Evolutionary conservation across 164 flowering plant genomes (phyloP).

Genomic region (Piper betle): DNA sequence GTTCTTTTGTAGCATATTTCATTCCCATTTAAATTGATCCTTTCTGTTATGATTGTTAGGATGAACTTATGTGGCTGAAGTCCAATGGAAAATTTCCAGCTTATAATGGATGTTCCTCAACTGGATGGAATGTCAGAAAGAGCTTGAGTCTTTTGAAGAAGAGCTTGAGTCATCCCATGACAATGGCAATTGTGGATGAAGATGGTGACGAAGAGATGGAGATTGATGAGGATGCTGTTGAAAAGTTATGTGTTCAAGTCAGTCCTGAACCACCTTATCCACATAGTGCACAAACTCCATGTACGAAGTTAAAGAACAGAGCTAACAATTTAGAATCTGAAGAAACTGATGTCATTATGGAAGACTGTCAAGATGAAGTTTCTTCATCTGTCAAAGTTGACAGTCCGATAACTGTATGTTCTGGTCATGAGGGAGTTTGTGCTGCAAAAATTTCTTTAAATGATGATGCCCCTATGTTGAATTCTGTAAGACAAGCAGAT

Average conservation of each 20-base stretch:
- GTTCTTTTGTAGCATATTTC: neutral
- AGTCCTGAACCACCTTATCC: slow-evolving; percentile 4
- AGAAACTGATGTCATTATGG: slow-evolving; percentile 59
- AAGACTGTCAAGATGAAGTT: slow-evolving; percentile 23
- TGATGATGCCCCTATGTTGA: too few relatives aligned
- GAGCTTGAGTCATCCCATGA: slow-evolving; percentile 48
- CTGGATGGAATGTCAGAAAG: slow-evolving; percentile 81
- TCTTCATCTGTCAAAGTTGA: slow-evolving; percentile 23
- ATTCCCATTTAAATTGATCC: neutral
- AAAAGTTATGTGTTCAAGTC: slow-evolving; percentile 29
- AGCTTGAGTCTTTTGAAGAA: slow-evolving; percentile 71
- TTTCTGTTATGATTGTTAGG: slow-evolving; percentile 27
- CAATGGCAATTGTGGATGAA: slow-evolving; percentile 52
- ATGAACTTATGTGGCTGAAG: slow-evolving; percentile 76
- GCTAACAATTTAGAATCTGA: slow-evolving; percentile 17
- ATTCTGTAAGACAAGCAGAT: too few relatives aligned
- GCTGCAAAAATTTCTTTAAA: too few relatives aligned
- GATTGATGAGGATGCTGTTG: slow-evolving; percentile 48
- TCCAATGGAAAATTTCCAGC: slow-evolving; percentile 35
- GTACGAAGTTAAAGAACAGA: too few relatives aligned
- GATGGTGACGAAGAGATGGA: slow-evolving; percentile 49
- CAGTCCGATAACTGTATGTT: slow-evolving; percentile 5
- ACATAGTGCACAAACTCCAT: neutral
- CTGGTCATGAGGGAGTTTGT: neutral
- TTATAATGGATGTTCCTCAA: slow-evolving; percentile 41